Evolutionary conservation across 352 stramenopile species (phyloP).

Genomic region (Phytophthora sansomeana): DNA sequence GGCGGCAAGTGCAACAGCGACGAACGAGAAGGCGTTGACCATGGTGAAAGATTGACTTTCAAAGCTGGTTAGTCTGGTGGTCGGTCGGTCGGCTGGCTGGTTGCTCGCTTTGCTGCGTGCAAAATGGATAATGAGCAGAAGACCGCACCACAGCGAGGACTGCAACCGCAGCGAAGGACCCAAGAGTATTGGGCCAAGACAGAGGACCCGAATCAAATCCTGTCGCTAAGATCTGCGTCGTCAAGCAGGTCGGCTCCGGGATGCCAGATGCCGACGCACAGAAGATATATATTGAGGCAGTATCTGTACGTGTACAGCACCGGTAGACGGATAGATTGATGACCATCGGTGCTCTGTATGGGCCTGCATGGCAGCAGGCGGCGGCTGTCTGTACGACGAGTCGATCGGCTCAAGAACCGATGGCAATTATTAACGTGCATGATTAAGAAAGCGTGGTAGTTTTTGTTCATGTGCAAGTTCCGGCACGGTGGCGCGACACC

Average conservation of each 20-base stretch:
- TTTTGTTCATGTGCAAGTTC: not conserved
- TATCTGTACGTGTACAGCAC: not conserved
- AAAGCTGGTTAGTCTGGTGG: no score
- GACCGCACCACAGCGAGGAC: conserved; percentile 3
- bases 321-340: conserved; percentile 4
- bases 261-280: conserved; percentile 19
- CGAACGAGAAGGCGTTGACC: conserved; percentile 33
- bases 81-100: conserved; percentile 1
- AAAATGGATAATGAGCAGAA: conserved; percentile 23
- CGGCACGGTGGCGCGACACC: not conserved
- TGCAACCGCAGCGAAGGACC: conserved; percentile 12
- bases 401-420: conserved; percentile 10
- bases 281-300: conserved; percentile 4
- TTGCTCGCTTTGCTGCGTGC: conserved; percentile 10
- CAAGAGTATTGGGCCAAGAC: no score
- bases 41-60: conserved; percentile 13
- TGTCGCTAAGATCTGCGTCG: conserved; percentile 24
- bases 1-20: conserved; percentile 14
- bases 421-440: not conserved
- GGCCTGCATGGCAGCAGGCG: not conserved
- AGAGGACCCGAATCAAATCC: conserved; percentile 38
- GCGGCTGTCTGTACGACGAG: conserved; percentile 12
- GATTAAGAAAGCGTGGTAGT: not conserved
- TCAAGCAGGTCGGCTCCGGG: conserved; percentile 13
- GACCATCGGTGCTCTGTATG: conserved; percentile 14